Evolutionary conservation across 495 filamentous ascomycete species (phyloP), one percentile per base, ranked within the genome.

Genomic region (Hypoxylon trugodes): DNA sequence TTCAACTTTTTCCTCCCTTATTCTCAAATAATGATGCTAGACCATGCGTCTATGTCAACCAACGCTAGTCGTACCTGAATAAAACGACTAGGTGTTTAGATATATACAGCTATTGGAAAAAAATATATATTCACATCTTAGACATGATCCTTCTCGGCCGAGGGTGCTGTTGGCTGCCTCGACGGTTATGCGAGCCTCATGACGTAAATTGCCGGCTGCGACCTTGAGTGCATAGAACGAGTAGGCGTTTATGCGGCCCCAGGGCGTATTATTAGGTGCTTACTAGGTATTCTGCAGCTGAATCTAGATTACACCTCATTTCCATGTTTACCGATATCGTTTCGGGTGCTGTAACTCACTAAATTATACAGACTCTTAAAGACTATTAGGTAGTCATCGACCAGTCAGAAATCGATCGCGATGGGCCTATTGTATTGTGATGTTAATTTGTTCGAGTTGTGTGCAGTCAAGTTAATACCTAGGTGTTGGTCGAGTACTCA

Each of bases 171-270:
- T 19, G 9, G 9, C n/a, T 48, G 36, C 56, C 5, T 42, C 37
- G 43, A 41, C 35, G 30, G 12, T 33, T 46, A 22, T 26, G 26
- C 38, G 40, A 47, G 63, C 63, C 51, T 48, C 46, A 66, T 61
- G 57, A 61, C 46, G 57, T 47, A 57, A 33, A 28, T 6, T 56
- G n/a, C 32, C 40, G 42, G 19, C 45, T 19, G 56, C 38, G 33
- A 55, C 46, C 46, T 9, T 57, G 47, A 38, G 12, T 51, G 46
- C 61, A 49, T 65, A 28, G 40, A 38, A 12, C 2, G 36, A 40
- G 52, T 16, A 21, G 42, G 37, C 35, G 4, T 26, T 10, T 53
- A 61, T 67, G 52, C 52, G 19, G 59, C 58, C 47, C 32, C 43
- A 33, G 13, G 46, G 37, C 46, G 37, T 13, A 48, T 22, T 48